phyloP scores from a whole-genome alignment of 768 basidiomycete species.

The Rubroboletus satanas region DNA sequence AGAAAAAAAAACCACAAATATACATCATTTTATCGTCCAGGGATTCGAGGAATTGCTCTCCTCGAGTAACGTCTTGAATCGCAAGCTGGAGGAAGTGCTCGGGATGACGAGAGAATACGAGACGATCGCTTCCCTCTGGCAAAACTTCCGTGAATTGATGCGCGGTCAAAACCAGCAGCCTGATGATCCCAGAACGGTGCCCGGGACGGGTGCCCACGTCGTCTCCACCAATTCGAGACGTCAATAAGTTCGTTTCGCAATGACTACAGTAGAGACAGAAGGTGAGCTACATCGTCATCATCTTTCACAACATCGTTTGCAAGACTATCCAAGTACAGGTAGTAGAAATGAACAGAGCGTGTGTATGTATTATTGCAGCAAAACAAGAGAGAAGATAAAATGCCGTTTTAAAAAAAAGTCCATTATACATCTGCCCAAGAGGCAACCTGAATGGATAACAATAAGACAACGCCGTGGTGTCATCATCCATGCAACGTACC shows the following conservation, averaged over 20 bases:
- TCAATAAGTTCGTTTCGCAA: slow-evolving; percentile 11
- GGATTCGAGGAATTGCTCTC: slow-evolving; percentile 87
- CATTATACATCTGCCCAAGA: slow-evolving; percentile 55
- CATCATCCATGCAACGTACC: slow-evolving; percentile 41
- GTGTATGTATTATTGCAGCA: slow-evolving; percentile 33
- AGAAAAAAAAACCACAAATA: background rate
- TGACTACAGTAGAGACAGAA: slow-evolving; percentile 6
- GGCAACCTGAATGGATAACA: slow-evolving; percentile 31
- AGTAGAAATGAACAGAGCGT: slow-evolving; percentile 23
- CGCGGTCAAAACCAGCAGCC: slow-evolving; percentile 40
- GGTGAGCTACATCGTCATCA: slow-evolving; percentile 19
- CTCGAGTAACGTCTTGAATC: slow-evolving; percentile 80
- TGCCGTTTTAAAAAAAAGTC: slow-evolving; percentile 22
- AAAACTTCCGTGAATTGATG: slow-evolving; percentile 77
- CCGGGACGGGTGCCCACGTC: slow-evolving; percentile 71
- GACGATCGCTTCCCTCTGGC: slow-evolving; percentile 83
- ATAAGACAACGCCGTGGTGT: background rate
- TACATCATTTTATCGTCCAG: no score
- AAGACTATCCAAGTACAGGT: slow-evolving; percentile 39
- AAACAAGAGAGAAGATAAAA: slow-evolving; percentile 29
- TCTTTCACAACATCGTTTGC: slow-evolving; percentile 23
- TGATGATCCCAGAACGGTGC: slow-evolving; percentile 36
- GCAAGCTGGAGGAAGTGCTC: slow-evolving; percentile 87
- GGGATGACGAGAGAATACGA: slow-evolving; percentile 93
- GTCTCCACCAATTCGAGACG: slow-evolving; percentile 35